Evolutionary conservation across 1,284 basidiomycete genomes (phyloP).

Genomic region (Marasmius oreades): DNA sequence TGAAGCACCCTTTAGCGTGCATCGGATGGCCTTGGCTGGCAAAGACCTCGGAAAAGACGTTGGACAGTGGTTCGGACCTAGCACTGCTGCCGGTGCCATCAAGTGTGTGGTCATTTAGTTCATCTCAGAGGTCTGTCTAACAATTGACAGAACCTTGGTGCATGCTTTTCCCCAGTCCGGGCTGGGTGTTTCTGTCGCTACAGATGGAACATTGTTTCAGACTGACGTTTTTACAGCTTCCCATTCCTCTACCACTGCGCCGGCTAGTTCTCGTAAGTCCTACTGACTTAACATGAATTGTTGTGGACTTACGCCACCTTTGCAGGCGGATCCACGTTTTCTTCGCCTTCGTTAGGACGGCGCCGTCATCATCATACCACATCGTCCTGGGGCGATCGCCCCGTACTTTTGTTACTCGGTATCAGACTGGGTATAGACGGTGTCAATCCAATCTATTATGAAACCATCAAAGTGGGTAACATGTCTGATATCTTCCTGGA

Average conservation of each 20-base stretch:
- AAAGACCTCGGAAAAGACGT: conserved; percentile 95
- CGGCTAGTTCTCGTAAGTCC: conserved; percentile 2
- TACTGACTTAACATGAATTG: conserved; percentile 5
- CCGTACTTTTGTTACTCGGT: conserved; percentile 86
- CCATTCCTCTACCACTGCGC: conserved; percentile 38
- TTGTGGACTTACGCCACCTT: neutral
- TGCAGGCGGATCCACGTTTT: neutral
- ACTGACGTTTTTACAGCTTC: conserved; percentile 85
- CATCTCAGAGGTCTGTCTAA: neutral
- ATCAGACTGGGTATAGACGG: conserved; percentile 88
- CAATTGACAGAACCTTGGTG: conserved; percentile 62
- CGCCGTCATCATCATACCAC: neutral
- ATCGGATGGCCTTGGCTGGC: conserved; percentile 93
- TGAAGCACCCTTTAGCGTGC: conserved; percentile 92
- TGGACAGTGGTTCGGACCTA: conserved; percentile 98
- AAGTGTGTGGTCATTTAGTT: conserved; percentile 47
- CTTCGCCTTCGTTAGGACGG: neutral
- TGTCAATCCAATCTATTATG: conserved; percentile 94
- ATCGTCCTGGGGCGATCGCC: conserved; percentile 72
- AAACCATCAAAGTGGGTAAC: conserved; percentile 79
- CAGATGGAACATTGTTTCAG: conserved; percentile 83
- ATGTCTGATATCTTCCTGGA: conserved; percentile 1
- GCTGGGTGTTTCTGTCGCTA: conserved; percentile 79
- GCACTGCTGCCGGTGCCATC: conserved; percentile 93
- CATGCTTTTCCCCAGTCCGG: conserved; percentile 79